These are phyloP conservation scores for Dioszegia hungarica DNA, from an alignment of 768 basidiomycete species.

Conservation along the genomic window DNA sequence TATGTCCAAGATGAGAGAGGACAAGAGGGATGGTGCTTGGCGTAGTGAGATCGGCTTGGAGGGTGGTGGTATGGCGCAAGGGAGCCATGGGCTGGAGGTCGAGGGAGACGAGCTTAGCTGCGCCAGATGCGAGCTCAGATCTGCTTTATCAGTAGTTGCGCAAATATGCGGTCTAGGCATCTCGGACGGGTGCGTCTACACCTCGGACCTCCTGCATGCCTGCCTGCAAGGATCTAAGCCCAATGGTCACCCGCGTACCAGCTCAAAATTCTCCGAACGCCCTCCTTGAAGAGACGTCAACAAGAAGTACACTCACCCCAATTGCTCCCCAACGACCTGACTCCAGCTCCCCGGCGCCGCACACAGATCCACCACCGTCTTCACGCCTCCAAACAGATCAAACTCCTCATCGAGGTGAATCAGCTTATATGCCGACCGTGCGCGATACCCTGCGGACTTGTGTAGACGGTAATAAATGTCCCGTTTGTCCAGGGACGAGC, in stretches of 20 bases:
- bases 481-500: conserved; percentile 44
- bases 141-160: not conserved
- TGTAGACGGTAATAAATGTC: conserved; percentile 47
- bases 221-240: too few species aligned
- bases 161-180: too few species aligned
- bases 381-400: conserved; percentile 42
- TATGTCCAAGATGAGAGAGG: conserved; percentile 49
- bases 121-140: not conserved
- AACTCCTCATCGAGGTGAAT: conserved; percentile 48
- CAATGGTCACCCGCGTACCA: too few species aligned
- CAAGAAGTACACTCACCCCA: conserved; percentile 38
- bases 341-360: conserved; percentile 51
- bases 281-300: too few species aligned
- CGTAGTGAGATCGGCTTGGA: conserved; percentile 53
- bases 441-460: conserved; percentile 46
- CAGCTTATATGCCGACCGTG: conserved; percentile 47
- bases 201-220: too few species aligned
- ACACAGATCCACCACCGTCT: conserved; percentile 48
- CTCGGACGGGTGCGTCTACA: too few species aligned
- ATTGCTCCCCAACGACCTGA: conserved; percentile 49
- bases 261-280: too few species aligned
- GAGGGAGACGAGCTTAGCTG: conserved; percentile 34
- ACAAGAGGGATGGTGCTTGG: conserved; percentile 50
- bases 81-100: conserved; percentile 49
- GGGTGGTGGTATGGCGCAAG: conserved; percentile 49